phyloP scores from a whole-genome alignment of 2,329 filamentous ascomycete genomes.

The Gaeumannomyces sp. region DNA sequence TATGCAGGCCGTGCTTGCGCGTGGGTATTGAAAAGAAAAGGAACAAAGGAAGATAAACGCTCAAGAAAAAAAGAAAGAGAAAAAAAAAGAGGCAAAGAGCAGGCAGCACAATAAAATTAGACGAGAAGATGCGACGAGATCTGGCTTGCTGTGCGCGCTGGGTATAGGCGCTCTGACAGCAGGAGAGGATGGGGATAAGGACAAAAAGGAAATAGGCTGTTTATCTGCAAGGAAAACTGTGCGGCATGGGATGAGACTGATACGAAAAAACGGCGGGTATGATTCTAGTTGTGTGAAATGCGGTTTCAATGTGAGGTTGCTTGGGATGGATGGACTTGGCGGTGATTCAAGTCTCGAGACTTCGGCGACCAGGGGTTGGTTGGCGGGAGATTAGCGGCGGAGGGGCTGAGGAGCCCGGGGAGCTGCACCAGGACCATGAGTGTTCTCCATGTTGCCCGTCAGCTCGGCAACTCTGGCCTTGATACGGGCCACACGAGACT shows the following conservation, averaged over 20 bases:
- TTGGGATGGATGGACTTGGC: too few relatives aligned
- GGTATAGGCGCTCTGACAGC: conserved; percentile 1
- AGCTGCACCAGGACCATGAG: conserved; percentile 29
- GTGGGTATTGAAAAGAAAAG: conserved; percentile 1
- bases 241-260: not conserved
- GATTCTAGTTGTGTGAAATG: not conserved
- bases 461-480: conserved; percentile 94
- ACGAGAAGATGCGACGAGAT: conserved; percentile 5
- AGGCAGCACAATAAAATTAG: conserved; percentile 10
- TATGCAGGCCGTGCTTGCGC: not conserved
- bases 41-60: not conserved
- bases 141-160: not conserved
- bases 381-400: not conserved
- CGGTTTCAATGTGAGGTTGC: too few relatives aligned
- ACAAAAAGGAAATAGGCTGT: not conserved
- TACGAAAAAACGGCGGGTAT: not conserved
- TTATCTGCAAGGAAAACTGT: not conserved
- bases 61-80: conserved; percentile 2
- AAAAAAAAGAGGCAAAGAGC: conserved; percentile 12
- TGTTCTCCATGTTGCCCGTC: conserved; percentile 73
- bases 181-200: not conserved
- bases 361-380: too few relatives aligned
- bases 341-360: too few relatives aligned
- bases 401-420: not conserved
- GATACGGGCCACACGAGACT: conserved; percentile 93